phyloP scores from a whole-genome alignment of 1,284 basidiomycete species.

The Athelia sp. region DNA sequence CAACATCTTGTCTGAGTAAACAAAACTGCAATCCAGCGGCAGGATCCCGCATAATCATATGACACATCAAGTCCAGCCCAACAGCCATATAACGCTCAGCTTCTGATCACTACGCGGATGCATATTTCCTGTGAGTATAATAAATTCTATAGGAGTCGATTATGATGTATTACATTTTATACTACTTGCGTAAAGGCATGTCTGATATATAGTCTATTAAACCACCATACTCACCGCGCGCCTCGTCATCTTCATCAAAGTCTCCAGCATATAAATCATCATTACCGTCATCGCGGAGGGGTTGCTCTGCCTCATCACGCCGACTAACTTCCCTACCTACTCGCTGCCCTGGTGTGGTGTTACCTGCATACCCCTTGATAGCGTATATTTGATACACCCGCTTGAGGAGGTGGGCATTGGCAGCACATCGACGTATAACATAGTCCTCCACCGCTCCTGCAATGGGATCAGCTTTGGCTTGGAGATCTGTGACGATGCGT shows the following conservation, averaged over 20 bases:
- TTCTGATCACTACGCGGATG: too few relatives aligned
- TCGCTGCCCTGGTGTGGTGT: neutral
- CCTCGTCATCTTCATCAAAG: neutral
- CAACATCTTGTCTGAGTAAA: too few relatives aligned
- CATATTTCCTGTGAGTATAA: too few relatives aligned
- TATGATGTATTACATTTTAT: too few relatives aligned
- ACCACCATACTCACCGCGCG: neutral
- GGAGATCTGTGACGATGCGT: too few relatives aligned
- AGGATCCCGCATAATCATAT: too few relatives aligned
- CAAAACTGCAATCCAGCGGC: too few relatives aligned
- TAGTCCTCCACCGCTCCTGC: neutral
- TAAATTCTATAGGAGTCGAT: too few relatives aligned
- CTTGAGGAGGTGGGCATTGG: neutral
- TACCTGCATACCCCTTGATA: neutral
- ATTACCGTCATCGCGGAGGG: neutral
- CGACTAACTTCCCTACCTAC: neutral
- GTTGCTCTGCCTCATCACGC: neutral
- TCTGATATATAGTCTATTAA: neutral
- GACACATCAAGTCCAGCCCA: too few relatives aligned
- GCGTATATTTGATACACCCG: neutral
- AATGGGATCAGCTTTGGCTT: neutral
- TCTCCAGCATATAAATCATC: neutral
- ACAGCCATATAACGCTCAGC: too few relatives aligned
- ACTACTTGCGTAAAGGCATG: neutral
- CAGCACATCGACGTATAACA: neutral